Evolutionary conservation across 352 stramenopile species (phyloP), one percentile per base, ranked within the genome.

Genomic region (Bremia lactucae): DNA sequence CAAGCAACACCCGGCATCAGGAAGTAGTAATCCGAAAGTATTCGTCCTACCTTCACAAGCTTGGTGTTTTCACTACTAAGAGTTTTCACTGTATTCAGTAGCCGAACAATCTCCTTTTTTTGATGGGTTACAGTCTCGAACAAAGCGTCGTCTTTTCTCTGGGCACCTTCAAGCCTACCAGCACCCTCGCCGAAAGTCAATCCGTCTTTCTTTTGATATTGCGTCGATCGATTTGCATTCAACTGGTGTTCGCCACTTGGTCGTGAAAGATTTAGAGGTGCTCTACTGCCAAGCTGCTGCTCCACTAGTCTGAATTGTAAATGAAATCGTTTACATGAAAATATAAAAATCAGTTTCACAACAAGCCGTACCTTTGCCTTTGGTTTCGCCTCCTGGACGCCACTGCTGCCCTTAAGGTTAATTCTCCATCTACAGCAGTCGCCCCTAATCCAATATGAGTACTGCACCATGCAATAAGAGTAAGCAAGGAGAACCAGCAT

Each of bases 301-400:
- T 91, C 75, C 73, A 91, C 88, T 18, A 91, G 52, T 11, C 78
- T 91, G n/a, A 44, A 31, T 13, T 33, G 10, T 21, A 6, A n/a
- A 24, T 25, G 46, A 49, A 34, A 14, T 18, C n/a, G n/a, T n/a
- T n/a, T n/a, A n/a, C n/a, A n/a, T n/a, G n/a, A n/a, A n/a, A n/a
- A n/a, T n/a, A n/a, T n/a, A n/a, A n/a, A n/a, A 46, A 2, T 15
- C 9, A 6, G 20, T 21, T 6, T 16, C 6, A 11, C 13, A 43
- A 33, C 43, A 49, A 3, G 16, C 13, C n/a, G 9, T 29, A 46
- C 72, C 69, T 58, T 41, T 86, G 62, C 9, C 80, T 65, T 34
- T 90, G 78, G 40, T 90, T 90, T 15, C 78, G 72, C 72, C 87
- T 88, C 18, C 80, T 62, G n/a, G 75, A 85, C 3, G 76, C 80